A percentile compares a stretch with the other conserved stretches of the same genome.
phyloP scores from a whole-genome alignment of 1,139 yeast genomes.

The Zygosaccharomyces pseudobailii region DNA sequence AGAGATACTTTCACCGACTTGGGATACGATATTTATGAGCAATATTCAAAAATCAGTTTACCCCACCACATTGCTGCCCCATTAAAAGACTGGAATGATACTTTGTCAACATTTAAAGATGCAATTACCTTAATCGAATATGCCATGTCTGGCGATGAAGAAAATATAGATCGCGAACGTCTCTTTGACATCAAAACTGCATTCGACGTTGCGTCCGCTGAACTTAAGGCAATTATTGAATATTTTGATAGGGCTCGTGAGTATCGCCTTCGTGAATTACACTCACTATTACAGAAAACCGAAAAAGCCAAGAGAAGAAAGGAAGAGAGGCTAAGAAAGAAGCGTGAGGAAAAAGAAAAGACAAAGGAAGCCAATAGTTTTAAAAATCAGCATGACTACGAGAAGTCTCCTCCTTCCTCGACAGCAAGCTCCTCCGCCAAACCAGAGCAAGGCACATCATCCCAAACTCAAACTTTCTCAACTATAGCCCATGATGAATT shows the following conservation, averaged over 20 bases:
- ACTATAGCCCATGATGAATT: slow-evolving; percentile 11
- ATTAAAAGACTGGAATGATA: slow-evolving; percentile 8
- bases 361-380: not conserved
- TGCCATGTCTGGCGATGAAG: slow-evolving; percentile 6
- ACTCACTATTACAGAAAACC: slow-evolving; percentile 21
- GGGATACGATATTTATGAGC: slow-evolving; percentile 17
- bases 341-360: slow-evolving; percentile 7
- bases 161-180: slow-evolving; percentile 19
- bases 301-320: slow-evolving; percentile 24
- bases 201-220: slow-evolving; percentile 18
- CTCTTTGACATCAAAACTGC: slow-evolving; percentile 23
- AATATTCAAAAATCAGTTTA: slow-evolving; percentile 16
- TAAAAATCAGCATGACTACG: no score
- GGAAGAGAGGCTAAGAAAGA: slow-evolving; percentile 19
- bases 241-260: slow-evolving; percentile 16
- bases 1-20: slow-evolving; percentile 17
- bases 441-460: not conserved
- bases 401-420: not conserved
- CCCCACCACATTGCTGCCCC: slow-evolving; percentile 15
- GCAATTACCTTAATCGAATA: slow-evolving; percentile 7
- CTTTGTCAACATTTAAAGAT: slow-evolving; percentile 5
- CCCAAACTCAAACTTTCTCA: not conserved
- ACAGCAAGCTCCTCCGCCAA: not conserved
- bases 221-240: slow-evolving; percentile 12
- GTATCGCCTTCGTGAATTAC: slow-evolving; percentile 23